These are phyloP conservation scores for Penicillium rolfsii DNA, from an alignment of 2,329 filamentous ascomycete genomes.

Conservation along the genomic window DNA sequence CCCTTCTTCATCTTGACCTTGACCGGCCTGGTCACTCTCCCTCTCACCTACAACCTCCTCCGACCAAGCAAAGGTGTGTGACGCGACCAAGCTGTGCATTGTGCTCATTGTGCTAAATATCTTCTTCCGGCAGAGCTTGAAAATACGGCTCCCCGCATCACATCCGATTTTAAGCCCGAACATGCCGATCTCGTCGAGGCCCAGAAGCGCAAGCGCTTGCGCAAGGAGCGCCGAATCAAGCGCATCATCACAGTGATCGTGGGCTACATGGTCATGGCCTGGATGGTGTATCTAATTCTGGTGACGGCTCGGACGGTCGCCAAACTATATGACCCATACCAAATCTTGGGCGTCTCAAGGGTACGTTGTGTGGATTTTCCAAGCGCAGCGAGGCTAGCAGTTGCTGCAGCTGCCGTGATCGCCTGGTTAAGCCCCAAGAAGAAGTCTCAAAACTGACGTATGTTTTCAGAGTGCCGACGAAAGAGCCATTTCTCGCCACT, in stretches of 20 bases:
- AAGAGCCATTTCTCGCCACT: slow-evolving; percentile 89
- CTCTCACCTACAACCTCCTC: slow-evolving; percentile 85
- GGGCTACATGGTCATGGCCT: slow-evolving; percentile 82
- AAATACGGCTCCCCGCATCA: slow-evolving; percentile 79
- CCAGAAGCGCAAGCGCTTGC: slow-evolving; percentile 83
- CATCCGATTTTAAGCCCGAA: slow-evolving; percentile 77
- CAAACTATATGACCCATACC: slow-evolving; percentile 96
- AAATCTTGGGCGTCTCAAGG: slow-evolving; percentile 84
- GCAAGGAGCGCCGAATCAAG: slow-evolving; percentile 87
- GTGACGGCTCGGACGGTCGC: slow-evolving; percentile 71
- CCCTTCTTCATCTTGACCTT: slow-evolving; percentile 97
- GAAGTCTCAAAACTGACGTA: neutral
- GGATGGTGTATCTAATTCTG: slow-evolving; percentile 89
- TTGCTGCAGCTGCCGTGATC: neutral
- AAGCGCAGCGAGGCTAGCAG: neutral
- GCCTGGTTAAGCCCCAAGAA: neutral
- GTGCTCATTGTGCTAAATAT: slow-evolving; percentile 4
- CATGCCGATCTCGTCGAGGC: slow-evolving; percentile 81
- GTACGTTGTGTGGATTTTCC: slow-evolving; percentile 51
- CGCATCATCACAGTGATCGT: slow-evolving; percentile 73
- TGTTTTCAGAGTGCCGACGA: slow-evolving; percentile 71
- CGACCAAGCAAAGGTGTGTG: slow-evolving; percentile 71
- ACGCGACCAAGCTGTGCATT: slow-evolving; percentile 6
- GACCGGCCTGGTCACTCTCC: slow-evolving; percentile 81
- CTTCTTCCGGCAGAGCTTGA: slow-evolving; percentile 61